Base-by-base conservation (phyloP, 2,329 filamentous ascomycete genomes). In the Akanthomyces muscarius region DNA sequence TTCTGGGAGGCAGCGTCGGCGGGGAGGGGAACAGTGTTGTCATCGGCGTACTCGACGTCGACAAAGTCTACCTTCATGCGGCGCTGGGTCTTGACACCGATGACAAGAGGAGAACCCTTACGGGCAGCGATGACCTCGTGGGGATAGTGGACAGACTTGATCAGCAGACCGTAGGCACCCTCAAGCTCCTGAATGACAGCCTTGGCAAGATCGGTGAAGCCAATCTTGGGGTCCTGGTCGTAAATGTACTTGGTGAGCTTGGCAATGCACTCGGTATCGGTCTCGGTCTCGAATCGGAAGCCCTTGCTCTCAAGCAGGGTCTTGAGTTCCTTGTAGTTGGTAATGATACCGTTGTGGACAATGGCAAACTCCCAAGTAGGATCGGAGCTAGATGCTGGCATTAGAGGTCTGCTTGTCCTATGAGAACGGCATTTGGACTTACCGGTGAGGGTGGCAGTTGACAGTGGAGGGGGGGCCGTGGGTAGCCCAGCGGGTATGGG, bases 11-110 rank as follows among this genome's bases (percentile, higher is more conserved):
- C 95, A 68, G 89, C 88, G 85, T 99, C 95, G 61, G 95, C 95
- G 44, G 95, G 89, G 66, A 99, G 89, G 69, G 90, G 33, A 11
- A 36, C 86, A 69, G 82, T 83, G 72, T 89, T 88, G 71, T 97
- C 92, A 72, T 97, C 92, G 58, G 89, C 90, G 77, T 94, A 98
- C 81, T 99, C 95, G 66, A 99, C 95, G 76, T 99, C 95, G 75
- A 99, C 95, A 73, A 99, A 99, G 81, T 99, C 95, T 67, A 99
- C 95, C 89, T 98, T 99, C 95, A 99, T 98, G 82, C 96, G 96
- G 84, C 90, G 96, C 80, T 92, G 86, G 63, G 95, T 98, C 81
- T 92, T 91, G 75, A 99, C 95, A 80, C 95, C 95, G 71, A 99
- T 92, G 67, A 99, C 95, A 65, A 99, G 86, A 50, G 95, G 95